phyloP scores from a whole-genome alignment of 192 early-diverging fungal species.

The Diversispora eburnea region DNA sequence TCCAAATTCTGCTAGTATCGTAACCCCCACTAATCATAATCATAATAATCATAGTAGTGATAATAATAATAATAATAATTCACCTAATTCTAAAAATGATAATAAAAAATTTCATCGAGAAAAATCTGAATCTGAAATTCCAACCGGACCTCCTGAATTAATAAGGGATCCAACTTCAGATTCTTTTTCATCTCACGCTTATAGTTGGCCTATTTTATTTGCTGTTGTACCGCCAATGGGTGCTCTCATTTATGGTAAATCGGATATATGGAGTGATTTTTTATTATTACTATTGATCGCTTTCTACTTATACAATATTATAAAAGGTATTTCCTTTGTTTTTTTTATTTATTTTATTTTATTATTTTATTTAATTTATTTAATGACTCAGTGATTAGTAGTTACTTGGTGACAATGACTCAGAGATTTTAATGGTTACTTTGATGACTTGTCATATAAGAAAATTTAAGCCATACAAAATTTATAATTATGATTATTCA shows the following conservation, averaged over 20 bases:
- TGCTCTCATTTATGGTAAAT: conserved; percentile 53
- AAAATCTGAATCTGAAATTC: conserved; percentile 5
- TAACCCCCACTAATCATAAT: not conserved
- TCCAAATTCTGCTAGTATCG: not conserved
- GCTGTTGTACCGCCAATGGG: conserved; percentile 55
- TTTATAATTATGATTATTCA: not conserved
- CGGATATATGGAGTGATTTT: conserved; percentile 59
- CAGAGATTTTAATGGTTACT: no score
- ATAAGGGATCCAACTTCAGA: conserved; percentile 27
- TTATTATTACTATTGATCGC: conserved; percentile 51
- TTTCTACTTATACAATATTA: conserved; percentile 58
- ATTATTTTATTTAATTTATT: not conserved
- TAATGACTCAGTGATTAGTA: no score
- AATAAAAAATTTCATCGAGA: not conserved
- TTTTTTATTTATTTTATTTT: not conserved
- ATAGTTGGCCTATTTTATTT: conserved; percentile 58
- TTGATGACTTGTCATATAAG: no score
- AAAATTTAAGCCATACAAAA: no score
- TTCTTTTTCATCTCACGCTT: conserved; percentile 40
- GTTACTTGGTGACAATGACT: no score
- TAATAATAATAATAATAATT: not conserved
- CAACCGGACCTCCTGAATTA: conserved; percentile 29
- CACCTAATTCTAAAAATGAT: not conserved
- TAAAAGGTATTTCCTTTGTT: conserved; percentile 50
- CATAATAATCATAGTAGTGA: not conserved